Evolutionary conservation across 306 rosid species (phyloP).

Genomic region (Datisca glomerata): DNA sequence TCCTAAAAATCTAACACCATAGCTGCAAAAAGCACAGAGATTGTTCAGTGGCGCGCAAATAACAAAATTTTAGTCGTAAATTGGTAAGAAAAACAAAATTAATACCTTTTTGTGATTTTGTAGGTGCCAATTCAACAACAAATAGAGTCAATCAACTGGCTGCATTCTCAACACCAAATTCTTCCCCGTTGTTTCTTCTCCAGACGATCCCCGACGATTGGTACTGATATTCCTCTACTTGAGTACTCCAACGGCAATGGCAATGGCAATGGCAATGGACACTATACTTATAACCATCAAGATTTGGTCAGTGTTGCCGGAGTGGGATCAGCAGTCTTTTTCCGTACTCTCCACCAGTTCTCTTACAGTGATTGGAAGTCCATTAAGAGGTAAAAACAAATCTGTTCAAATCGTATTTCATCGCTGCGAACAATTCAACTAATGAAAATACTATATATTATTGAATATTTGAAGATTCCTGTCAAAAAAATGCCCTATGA

Average conservation of each 20-base stretch:
- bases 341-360: slow-evolving; percentile 45
- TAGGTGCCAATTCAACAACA: slow-evolving; percentile 75
- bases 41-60: too few relatives aligned
- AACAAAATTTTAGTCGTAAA: too few relatives aligned
- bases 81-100: too few relatives aligned
- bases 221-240: slow-evolving; percentile 3
- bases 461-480: slow-evolving; percentile 46
- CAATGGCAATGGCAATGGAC: slow-evolving; percentile 8
- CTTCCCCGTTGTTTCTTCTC: slow-evolving; percentile 81
- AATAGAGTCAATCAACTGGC: slow-evolving; percentile 83
- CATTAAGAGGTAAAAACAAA: slow-evolving; percentile 42
- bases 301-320: slow-evolving; percentile 66
- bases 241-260: slow-evolving; percentile 9
- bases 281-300: not conserved
- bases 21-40: too few relatives aligned
- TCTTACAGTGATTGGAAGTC: slow-evolving; percentile 65
- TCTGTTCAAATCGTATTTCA: too few relatives aligned
- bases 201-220: slow-evolving; percentile 35
- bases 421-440: too few relatives aligned
- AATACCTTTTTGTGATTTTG: not conserved
- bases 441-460: not conserved
- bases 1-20: too few relatives aligned
- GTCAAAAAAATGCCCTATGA: slow-evolving; percentile 62
- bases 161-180: slow-evolving; percentile 46
- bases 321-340: slow-evolving; percentile 73